Evolutionary conservation across 495 filamentous ascomycete genomes (phyloP).

Genomic region (Podospora appendiculata): DNA sequence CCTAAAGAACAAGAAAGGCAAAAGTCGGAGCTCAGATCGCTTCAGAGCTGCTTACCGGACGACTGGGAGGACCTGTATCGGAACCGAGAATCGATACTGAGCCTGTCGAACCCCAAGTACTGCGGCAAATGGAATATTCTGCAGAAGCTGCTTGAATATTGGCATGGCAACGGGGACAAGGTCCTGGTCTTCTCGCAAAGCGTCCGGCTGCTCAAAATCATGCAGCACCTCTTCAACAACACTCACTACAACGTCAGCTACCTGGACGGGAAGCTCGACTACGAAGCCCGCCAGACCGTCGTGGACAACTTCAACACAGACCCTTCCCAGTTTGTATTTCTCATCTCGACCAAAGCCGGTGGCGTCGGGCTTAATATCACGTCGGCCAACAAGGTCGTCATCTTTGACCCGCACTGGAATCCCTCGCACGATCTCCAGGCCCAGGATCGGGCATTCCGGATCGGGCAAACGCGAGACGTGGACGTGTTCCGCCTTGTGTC

Average conservation of each 20-base stretch:
- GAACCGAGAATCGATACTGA: slow-evolving; percentile 69
- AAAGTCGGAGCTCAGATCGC: slow-evolving; percentile 65
- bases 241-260: slow-evolving; percentile 91
- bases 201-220: slow-evolving; percentile 76
- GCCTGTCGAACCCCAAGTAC: slow-evolving; percentile 82
- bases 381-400: slow-evolving; percentile 95
- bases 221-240: slow-evolving; percentile 77
- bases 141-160: slow-evolving; percentile 78
- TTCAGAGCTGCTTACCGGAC: slow-evolving; percentile 68
- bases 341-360: slow-evolving; percentile 90
- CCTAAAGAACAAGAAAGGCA: slow-evolving; percentile 54
- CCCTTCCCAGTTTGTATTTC: slow-evolving; percentile 82
- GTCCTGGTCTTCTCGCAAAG: slow-evolving; percentile 89
- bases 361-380: slow-evolving; percentile 90
- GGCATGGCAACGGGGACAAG: slow-evolving; percentile 86
- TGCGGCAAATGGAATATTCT: slow-evolving; percentile 97
- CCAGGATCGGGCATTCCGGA: slow-evolving; percentile 93
- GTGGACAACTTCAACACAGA: slow-evolving; percentile 93
- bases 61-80: slow-evolving; percentile 70
- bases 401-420: slow-evolving; percentile 98
- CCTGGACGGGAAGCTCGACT: slow-evolving; percentile 79
- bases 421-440: slow-evolving; percentile 90
- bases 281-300: slow-evolving; percentile 70
- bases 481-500: slow-evolving; percentile 95
- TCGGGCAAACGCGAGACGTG: slow-evolving; percentile 87